Percentiles rank a stretch among this genome's conserved stretches.
phyloP scores from a whole-genome alignment of 768 basidiomycete species.

The Termitomyces sp. region DNA sequence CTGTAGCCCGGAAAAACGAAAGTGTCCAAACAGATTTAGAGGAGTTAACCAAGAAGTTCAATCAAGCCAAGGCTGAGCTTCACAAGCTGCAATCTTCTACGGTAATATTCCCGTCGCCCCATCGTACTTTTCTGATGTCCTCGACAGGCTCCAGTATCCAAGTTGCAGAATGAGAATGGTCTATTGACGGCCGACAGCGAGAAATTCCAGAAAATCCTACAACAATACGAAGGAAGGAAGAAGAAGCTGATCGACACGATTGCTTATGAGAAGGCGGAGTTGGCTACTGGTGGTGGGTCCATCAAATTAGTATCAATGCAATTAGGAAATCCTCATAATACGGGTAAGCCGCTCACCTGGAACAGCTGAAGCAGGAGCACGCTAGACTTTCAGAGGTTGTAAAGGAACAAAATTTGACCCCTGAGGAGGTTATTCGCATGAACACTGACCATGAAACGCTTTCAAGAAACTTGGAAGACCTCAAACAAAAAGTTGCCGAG shows the following conservation, averaged over 20 bases:
- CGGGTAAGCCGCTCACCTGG: conserved; percentile 53
- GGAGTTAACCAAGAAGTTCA: conserved; percentile 43
- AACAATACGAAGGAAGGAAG: conserved; percentile 65
- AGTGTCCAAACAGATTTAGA: conserved; percentile 63
- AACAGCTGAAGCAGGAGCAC: conserved; percentile 62
- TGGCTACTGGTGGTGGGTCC: conserved; percentile 48
- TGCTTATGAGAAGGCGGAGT: conserved; percentile 62
- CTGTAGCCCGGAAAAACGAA: conserved; percentile 67
- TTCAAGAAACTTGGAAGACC: conserved; percentile 67
- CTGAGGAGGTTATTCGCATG: conserved; percentile 90
- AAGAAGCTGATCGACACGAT: conserved; percentile 66
- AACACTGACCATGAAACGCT: conserved; percentile 84
- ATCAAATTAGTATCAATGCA: neutral
- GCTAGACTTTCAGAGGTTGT: conserved; percentile 62
- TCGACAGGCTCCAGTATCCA: conserved; percentile 55
- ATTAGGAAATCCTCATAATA: neutral
- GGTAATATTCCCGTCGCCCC: conserved; percentile 29
- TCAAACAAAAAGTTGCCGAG: conserved; percentile 72
- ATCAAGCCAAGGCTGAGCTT: conserved; percentile 47
- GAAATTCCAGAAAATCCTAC: conserved; percentile 74
- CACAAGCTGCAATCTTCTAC: conserved; percentile 59
- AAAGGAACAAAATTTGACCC: conserved; percentile 82
- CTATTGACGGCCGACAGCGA: conserved; percentile 69
- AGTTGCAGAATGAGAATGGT: conserved; percentile 58
- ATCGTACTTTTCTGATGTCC: conserved; percentile 1